These are phyloP conservation scores for Nakazawaea pomicola DNA, from an alignment of 805 yeast species.

Conservation along the genomic window DNA sequence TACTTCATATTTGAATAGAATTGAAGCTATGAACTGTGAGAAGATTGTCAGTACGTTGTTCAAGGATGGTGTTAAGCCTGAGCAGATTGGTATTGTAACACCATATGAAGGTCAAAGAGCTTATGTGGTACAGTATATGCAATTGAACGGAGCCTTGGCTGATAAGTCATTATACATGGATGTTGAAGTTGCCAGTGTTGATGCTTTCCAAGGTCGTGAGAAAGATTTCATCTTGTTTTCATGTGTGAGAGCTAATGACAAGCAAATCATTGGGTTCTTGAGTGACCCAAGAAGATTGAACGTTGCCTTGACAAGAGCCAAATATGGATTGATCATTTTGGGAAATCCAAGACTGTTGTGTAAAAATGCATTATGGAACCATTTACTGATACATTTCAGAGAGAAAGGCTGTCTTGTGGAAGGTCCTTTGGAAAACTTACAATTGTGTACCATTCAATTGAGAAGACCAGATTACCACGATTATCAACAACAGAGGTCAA, in stretches of 20 bases:
- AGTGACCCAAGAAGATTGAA: slow-evolving; percentile 82
- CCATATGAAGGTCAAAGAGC: slow-evolving; percentile 95
- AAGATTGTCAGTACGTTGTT: slow-evolving; percentile 68
- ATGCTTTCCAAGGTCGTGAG: slow-evolving; percentile 58
- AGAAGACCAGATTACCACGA: slow-evolving; percentile 20
- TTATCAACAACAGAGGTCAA: slow-evolving; percentile 4
- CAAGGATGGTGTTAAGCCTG: slow-evolving; percentile 71
- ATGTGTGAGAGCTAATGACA: slow-evolving; percentile 63
- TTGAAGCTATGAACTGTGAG: slow-evolving; percentile 88
- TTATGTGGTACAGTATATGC: slow-evolving; percentile 73
- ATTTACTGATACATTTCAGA: slow-evolving; percentile 69
- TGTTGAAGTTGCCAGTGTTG: slow-evolving; percentile 83
- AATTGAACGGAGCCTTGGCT: slow-evolving; percentile 56
- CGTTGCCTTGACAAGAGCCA: slow-evolving; percentile 87
- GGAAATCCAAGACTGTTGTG: slow-evolving; percentile 83
- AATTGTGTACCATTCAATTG: slow-evolving; percentile 60
- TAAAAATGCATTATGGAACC: slow-evolving; percentile 72
- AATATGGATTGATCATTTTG: slow-evolving; percentile 70
- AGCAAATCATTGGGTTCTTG: slow-evolving; percentile 74
- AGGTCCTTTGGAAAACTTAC: slow-evolving; percentile 79
- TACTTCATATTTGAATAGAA: slow-evolving; percentile 74
- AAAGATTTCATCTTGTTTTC: slow-evolving; percentile 47
- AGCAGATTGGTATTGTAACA: slow-evolving; percentile 86
- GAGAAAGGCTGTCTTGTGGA: slow-evolving; percentile 87
- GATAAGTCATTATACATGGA: slow-evolving; percentile 60